Evolutionary conservation across 176 grass and related monocot genomes (phyloP).

Genomic region (Tuctoria greenei): DNA sequence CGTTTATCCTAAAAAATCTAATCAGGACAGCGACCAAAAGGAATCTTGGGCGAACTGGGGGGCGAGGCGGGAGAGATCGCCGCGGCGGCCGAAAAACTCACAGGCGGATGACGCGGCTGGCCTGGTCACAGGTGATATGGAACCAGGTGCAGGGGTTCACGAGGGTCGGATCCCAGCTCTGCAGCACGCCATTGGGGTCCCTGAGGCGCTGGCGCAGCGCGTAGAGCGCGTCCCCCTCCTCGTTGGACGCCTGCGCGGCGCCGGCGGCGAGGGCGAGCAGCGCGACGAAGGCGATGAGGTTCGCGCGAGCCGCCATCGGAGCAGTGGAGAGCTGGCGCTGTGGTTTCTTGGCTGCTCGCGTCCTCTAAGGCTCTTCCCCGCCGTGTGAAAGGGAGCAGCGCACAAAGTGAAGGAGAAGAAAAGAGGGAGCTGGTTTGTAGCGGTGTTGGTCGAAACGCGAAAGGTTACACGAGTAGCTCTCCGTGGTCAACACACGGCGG

Average conservation of each 20-base stretch:
- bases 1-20: neutral
- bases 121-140: conserved; percentile 80
- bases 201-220: conserved; percentile 67
- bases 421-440: neutral
- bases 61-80: neutral
- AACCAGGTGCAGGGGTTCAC: conserved; percentile 99
- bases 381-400: neutral
- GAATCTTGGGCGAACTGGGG: neutral
- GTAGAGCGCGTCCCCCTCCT: conserved; percentile 73
- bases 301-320: conserved; percentile 45
- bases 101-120: conserved; percentile 82
- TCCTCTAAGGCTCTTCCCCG: neutral
- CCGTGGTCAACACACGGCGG: conserved; percentile 8
- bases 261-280: conserved; percentile 45
- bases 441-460: neutral
- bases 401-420: neutral
- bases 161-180: conserved; percentile 97
- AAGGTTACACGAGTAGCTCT: neutral
- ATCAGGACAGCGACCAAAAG: neutral
- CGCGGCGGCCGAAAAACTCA: conserved; percentile 7
- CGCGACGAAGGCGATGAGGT: conserved; percentile 23
- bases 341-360: neutral
- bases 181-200: conserved; percentile 88
- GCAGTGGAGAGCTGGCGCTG: neutral
- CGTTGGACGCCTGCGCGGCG: conserved; percentile 48